These are phyloP conservation scores for Dioscorea alata DNA, from an alignment of 106 monocot species.

Conservation along the genomic window DNA sequence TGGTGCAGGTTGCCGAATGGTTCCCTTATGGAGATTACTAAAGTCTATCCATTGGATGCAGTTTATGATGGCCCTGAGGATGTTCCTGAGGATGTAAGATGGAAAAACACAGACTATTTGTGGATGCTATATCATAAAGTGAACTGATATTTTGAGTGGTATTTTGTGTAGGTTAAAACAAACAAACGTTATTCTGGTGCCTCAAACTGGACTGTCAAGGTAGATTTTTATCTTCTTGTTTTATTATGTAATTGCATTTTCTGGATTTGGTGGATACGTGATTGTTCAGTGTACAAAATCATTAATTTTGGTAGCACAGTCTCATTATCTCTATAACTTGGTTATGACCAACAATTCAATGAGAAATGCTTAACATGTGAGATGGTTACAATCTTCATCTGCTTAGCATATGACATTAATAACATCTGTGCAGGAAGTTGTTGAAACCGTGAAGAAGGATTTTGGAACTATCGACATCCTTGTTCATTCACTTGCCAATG, in stretches of 20 bases:
- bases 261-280: not conserved
- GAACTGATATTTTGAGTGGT: too few species aligned
- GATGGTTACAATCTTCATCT: not conserved
- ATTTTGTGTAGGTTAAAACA: conserved; percentile 55
- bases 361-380: not conserved
- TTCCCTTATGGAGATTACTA: conserved; percentile 82
- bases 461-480: conserved; percentile 97
- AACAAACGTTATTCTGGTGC: conserved; percentile 89
- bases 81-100: conserved; percentile 91
- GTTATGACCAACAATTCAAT: not conserved
- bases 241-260: not conserved
- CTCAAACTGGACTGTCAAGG: conserved; percentile 96
- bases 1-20: conserved; percentile 74
- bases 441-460: conserved; percentile 80
- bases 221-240: conserved; percentile 4
- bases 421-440: conserved; percentile 62
- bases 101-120: not conserved
- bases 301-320: not conserved
- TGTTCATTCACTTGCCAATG: conserved; percentile 98
- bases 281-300: not conserved
- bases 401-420: not conserved
- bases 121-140: too few species aligned
- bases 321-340: not conserved
- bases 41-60: conserved; percentile 93
- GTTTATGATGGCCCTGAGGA: conserved; percentile 84